phyloP scores from a whole-genome alignment of 192 early-diverging fungal genomes.

The Umbelopsis ramanniana region DNA sequence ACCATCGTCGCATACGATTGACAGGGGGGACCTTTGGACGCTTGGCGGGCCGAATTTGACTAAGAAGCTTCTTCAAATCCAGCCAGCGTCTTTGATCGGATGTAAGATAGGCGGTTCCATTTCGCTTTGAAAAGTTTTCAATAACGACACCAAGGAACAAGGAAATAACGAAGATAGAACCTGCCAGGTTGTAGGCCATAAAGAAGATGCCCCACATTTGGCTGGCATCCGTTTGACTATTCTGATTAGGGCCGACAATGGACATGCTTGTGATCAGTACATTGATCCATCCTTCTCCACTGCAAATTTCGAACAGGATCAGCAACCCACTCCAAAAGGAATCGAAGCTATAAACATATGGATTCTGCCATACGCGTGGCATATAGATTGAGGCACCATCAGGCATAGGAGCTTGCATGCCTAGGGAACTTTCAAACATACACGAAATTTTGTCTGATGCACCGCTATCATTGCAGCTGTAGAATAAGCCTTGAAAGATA shows the following conservation, averaged over 20 bases:
- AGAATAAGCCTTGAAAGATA: slow-evolving; percentile 56
- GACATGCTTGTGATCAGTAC: slow-evolving; percentile 53
- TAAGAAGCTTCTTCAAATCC: slow-evolving; percentile 60
- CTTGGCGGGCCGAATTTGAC: slow-evolving; percentile 56
- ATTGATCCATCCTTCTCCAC: slow-evolving; percentile 63
- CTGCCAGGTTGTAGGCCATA: slow-evolving; percentile 61
- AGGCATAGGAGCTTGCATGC: slow-evolving; percentile 29
- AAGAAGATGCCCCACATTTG: slow-evolving; percentile 60
- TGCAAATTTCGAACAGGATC: slow-evolving; percentile 62
- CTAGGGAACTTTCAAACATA: slow-evolving; percentile 31
- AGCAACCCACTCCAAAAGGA: slow-evolving; percentile 55
- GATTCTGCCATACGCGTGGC: slow-evolving; percentile 64
- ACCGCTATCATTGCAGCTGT: slow-evolving; percentile 51
- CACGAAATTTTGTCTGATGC: slow-evolving; percentile 37
- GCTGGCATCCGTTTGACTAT: slow-evolving; percentile 41
- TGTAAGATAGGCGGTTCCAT: slow-evolving; percentile 61
- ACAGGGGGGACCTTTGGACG: slow-evolving; percentile 43
- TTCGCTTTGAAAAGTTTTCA: slow-evolving; percentile 60
- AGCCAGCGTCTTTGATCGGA: slow-evolving; percentile 64
- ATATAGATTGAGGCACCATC: slow-evolving; percentile 27
- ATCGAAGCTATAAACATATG: slow-evolving; percentile 63
- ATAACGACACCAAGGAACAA: slow-evolving; percentile 65
- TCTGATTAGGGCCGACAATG: slow-evolving; percentile 44
- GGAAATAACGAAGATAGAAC: slow-evolving; percentile 60
- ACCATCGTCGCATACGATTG: slow-evolving; percentile 42